Conservation (phyloP, 2,329 filamentous ascomycete genomes). For the Claviceps maximensis region DNA sequence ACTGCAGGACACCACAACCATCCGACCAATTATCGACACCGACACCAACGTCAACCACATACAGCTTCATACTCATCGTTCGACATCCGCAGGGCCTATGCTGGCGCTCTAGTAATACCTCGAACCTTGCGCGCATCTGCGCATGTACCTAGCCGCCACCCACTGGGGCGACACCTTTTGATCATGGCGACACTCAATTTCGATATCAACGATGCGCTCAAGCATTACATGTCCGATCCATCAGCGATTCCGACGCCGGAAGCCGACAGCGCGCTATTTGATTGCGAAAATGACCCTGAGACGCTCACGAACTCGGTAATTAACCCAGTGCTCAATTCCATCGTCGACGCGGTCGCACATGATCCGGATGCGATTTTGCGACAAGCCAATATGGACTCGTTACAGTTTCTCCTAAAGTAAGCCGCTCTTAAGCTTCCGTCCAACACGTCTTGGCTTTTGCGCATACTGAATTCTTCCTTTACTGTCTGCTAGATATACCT, state of each 20-base stretch:
- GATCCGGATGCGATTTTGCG: slow-evolving; percentile 79
- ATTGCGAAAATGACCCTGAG: slow-evolving; percentile 88
- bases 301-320: slow-evolving; percentile 64
- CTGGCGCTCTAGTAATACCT: background rate
- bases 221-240: slow-evolving; percentile 92
- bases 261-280: slow-evolving; percentile 67
- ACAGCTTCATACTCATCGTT: background rate
- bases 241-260: slow-evolving; percentile 71
- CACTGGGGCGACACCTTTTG: slow-evolving; percentile 13
- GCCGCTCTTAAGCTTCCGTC: slow-evolving; percentile 20
- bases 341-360: slow-evolving; percentile 83
- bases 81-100: background rate
- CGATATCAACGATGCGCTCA: slow-evolving; percentile 92
- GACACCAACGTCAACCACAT: background rate
- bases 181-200: slow-evolving; percentile 69
- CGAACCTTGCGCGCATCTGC: background rate
- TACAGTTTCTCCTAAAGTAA: slow-evolving; percentile 96
- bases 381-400: slow-evolving; percentile 71
- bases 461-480: slow-evolving; percentile 20
- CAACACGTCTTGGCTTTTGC: background rate
- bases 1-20: slow-evolving; percentile 7
- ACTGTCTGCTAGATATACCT: slow-evolving; percentile 57
- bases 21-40: background rate
- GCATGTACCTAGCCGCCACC: slow-evolving; percentile 5
- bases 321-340: slow-evolving; percentile 77